A percentile compares a stretch with the other conserved stretches of the same genome.
Evolutionary conservation across 106 monocot genomes (phyloP).

Genomic region (Posidonia australis): DNA sequence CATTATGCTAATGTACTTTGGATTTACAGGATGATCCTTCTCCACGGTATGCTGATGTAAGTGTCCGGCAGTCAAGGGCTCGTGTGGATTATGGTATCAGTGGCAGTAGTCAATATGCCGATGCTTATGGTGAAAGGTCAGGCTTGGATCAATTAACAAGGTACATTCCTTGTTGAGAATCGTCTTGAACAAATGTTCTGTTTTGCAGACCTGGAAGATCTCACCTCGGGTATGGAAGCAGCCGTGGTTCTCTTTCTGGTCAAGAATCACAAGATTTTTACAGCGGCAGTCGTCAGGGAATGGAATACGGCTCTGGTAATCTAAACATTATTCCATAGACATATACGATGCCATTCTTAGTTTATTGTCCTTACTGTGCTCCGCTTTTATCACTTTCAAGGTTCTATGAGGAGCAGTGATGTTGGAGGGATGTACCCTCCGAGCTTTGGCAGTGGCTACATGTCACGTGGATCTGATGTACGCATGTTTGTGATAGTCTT

Average conservation of each 20-base stretch:
- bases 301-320: slow-evolving; percentile 28
- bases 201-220: slow-evolving; percentile 46
- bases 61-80: slow-evolving; percentile 49
- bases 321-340: too few relatives aligned
- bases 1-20: not conserved
- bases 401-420: slow-evolving; percentile 50
- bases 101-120: slow-evolving; percentile 42
- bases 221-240: slow-evolving; percentile 58
- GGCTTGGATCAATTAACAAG: not conserved
- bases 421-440: slow-evolving; percentile 80
- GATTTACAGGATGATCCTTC: slow-evolving; percentile 50
- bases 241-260: slow-evolving; percentile 38
- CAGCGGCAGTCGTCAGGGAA: slow-evolving; percentile 51
- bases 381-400: slow-evolving; percentile 15
- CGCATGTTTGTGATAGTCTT: not conserved
- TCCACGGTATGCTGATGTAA: slow-evolving; percentile 57
- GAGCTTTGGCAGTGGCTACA: slow-evolving; percentile 33
- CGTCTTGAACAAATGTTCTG: not conserved
- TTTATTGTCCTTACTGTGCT: not conserved
- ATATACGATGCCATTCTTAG: too few relatives aligned
- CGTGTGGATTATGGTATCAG: slow-evolving; percentile 65
- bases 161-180: not conserved
- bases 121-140: slow-evolving; percentile 71
- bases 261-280: slow-evolving; percentile 46
- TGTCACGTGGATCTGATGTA: slow-evolving; percentile 87